Base-by-base conservation (phyloP, 768 basidiomycete species). In the Psilocybe subaeruginosa region DNA sequence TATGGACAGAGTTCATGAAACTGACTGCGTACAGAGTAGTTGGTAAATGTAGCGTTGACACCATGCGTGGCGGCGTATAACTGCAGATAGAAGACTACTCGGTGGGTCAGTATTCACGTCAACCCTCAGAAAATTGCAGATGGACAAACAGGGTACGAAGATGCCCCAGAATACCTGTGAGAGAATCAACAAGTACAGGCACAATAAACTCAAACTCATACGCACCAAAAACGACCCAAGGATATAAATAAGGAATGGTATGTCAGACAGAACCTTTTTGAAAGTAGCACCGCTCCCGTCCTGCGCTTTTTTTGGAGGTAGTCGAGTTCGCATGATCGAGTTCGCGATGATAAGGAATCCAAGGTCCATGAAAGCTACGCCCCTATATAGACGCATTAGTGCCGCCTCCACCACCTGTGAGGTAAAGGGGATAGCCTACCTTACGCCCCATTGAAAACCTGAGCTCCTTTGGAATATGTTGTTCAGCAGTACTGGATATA, bases 401-500 rank as follows among this genome's bases (percentile, higher is more conserved):
- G 30, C n/a, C 37, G 31, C 11, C n/a, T 7, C 16, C 33, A 41
- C 11, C 23, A 39, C 56, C 31, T 43, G 37, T n/a, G 30, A 56
- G 27, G 68, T 54, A 29, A 69, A 61, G 58, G 70, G 66, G 46
- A 43, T 64, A 73, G 62, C 71, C 37, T 63, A 79, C 75, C 81
- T 76, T 39, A 82, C 78, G 33, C 75, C 80, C 75, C 75, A 79
- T 12, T 70, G 71, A 63, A 81, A 83, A 4, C 78, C 78, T 3
- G 70, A 67, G 4, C 66, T 58, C 48, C 73, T 68, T 16, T 68
- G 56, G 59, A 82, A 77, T 53, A 85, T 70, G 54, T 80, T 79
- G 63, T 84, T 82, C 3, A 85, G 74, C 60, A 86, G 73, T 41
- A 85, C 75, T 3, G 85, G 85, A 63, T 82, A 82, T 16, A 85